Evolutionary conservation across 2,329 filamentous ascomycete genomes (phyloP).

Genomic region (Cladosporium sp.): DNA sequence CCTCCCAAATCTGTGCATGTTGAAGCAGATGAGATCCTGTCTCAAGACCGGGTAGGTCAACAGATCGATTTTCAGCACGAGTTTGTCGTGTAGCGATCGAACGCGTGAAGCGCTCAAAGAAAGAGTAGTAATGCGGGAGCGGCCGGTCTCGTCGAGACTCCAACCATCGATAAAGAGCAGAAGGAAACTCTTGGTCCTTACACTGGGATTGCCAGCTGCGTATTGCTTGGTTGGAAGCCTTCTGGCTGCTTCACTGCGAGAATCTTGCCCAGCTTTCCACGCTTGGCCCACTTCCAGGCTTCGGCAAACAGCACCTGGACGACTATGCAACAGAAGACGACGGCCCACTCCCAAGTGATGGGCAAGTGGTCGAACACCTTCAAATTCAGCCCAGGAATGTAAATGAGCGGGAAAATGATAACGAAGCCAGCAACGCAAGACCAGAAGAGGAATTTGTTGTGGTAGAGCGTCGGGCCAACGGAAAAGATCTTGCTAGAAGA

Average conservation of each 20-base stretch:
- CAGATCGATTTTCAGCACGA: neutral
- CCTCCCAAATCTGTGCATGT: conserved; percentile 1
- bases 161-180: too few species aligned
- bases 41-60: neutral
- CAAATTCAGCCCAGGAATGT: conserved; percentile 62
- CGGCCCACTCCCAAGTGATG: conserved; percentile 64
- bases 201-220: neutral
- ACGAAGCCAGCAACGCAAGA: conserved; percentile 34
- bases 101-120: neutral
- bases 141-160: neutral
- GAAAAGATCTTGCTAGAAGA: conserved; percentile 16
- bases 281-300: conserved; percentile 62
- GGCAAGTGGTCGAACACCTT: conserved; percentile 59
- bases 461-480: conserved; percentile 6
- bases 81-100: conserved; percentile 1
- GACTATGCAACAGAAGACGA: conserved; percentile 56
- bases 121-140: neutral
- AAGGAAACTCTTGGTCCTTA: neutral
- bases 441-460: conserved; percentile 36
- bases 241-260: conserved; percentile 6
- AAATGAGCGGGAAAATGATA: conserved; percentile 44
- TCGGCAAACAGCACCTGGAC: conserved; percentile 62
- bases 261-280: conserved; percentile 27
- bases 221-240: neutral
- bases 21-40: conserved; percentile 9